Evolutionary conservation across 768 basidiomycete species (phyloP), one percentile per base, ranked within the genome.

Genomic region (Russula earlei): DNA sequence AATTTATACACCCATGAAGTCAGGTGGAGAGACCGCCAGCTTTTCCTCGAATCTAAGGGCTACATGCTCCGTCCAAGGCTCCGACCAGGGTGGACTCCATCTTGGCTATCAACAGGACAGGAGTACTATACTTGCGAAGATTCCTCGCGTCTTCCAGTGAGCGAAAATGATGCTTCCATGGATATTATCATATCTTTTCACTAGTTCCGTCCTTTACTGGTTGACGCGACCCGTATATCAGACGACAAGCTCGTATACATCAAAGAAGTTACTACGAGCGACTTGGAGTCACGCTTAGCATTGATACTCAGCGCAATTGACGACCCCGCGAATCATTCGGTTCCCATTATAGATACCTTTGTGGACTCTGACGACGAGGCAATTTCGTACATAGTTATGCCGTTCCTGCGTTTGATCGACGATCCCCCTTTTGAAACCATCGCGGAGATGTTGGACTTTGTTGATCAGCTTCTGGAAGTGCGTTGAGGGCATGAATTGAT

Each of bases 171-270:
- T 36, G 1, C 1, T 20, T 2, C 5, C 5, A 3, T 48, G 31
- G 4, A 20, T 25, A 8, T 51, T 27, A 22, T 40, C 5, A 33
- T 33, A 2, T 49, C 20, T 52, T n/a, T 36, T 55, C 7, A 24
- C 9, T 5, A 53, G 52, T 1, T 29, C 9, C 55, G 56, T 1
- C 42, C 49, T 0, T 24, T 63, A 14, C 46, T 64, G 0, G 57
- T 70, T 3, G 73, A 74, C 33, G 71, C 71, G 0, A 69, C 63
- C 0, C 64, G 70, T 5, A 54, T 62, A 4, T 63, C 64, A 2
- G 71, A 73, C 25, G 63, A 55, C 0, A 55, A 36, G 4, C 44
- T 62, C 1, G 68, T 74, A 0, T 65, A 61, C 14, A 56, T 75
- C n/a, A 74, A 74, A 25, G 38, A 41, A 1, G 58, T 71, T 0